Base-by-base conservation (phyloP, 345 rosid species). In the Luvunga scandens region DNA sequence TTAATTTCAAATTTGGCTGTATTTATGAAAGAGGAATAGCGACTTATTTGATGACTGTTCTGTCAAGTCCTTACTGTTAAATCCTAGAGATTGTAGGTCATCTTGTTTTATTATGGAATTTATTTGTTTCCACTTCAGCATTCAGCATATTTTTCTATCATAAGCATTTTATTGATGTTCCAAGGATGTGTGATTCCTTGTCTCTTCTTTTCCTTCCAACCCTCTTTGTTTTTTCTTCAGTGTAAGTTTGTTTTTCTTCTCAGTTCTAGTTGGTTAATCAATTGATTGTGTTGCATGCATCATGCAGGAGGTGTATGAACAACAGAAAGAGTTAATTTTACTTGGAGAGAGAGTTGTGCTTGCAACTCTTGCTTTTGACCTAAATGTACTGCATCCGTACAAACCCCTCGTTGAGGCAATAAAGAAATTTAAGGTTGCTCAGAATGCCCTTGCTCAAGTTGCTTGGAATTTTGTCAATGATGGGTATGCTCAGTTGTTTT, bases 381-480 rank as follows among this genome's bases (percentile, higher is more conserved):
- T 84, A 3, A 80, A 86, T 73, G 83, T 84, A 48, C 83, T 55
- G 69, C 87, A 82, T 61, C 89, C 89, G 31, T 86, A 86, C 70
- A 84, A 86, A 50, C 89, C 89, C 60, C 85, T 86, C 39, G 85
- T 86, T 14, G 89, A 84, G 42, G 89, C 89, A 56, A 84, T 86
- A 77, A 86, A 82, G 77, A 86, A 86, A 80, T 86, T 86, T 57
- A 78, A 84, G 84, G 87, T 86, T 84, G 89, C 87, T 27, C 84
- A 82, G 67, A 84, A 84, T 77, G 87, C 87, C 64, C 82, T 84
- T 38, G 87, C 87, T 28, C 87, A 86, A 78, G 87, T 86, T 67
- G 87, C 85, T 33, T 86, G 87, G 89, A 86, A 86, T 79, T 86
- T 86, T 61, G 89, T 86, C 61, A 86, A 84, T 81, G 89, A 86